These are phyloP conservation scores for Aspergillus saccharolyticus DNA, from an alignment of 495 filamentous ascomycete species.

Conservation along the genomic window DNA sequence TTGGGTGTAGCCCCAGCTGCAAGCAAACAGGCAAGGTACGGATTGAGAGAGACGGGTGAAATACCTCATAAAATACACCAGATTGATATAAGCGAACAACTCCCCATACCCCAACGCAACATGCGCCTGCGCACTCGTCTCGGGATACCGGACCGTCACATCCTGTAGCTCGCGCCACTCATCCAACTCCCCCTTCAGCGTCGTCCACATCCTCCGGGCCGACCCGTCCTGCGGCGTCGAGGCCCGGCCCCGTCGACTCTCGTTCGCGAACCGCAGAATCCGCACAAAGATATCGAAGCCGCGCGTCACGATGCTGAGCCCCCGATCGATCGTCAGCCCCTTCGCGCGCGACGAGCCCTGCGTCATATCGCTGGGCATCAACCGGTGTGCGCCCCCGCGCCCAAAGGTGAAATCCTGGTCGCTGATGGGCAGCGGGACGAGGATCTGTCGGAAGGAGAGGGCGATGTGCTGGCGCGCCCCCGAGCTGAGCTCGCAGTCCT, in stretches of 20 bases:
- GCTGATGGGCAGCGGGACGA: conserved; percentile 39
- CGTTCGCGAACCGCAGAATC: conserved; percentile 42
- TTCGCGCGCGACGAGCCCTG: conserved; percentile 16
- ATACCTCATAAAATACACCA: conserved; percentile 44
- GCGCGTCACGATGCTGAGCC: conserved; percentile 36
- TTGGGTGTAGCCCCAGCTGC: too few species aligned
- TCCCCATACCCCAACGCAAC: conserved; percentile 41
- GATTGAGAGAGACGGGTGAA: neutral
- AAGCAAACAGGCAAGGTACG: too few species aligned
- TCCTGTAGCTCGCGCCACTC: conserved; percentile 42
- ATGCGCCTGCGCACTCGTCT: conserved; percentile 37
- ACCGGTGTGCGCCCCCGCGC: conserved; percentile 17
- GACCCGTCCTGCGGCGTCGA: conserved; percentile 12
- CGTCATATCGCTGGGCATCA: conserved; percentile 37
- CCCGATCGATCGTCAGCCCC: conserved; percentile 34
- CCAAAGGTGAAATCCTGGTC: conserved; percentile 40
- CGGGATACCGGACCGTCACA: conserved; percentile 34
- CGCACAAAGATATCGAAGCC: conserved; percentile 44
- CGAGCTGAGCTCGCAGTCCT: conserved; percentile 43
- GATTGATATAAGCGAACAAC: conserved; percentile 42
- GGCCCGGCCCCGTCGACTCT: conserved; percentile 32
- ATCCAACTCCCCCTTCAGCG: conserved; percentile 35
- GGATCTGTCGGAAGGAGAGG: conserved; percentile 40
- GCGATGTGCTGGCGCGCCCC: conserved; percentile 43
- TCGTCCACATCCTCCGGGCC: conserved; percentile 25